phyloP scores from a whole-genome alignment of 228 moss, liverwort and hornwort genomes.

The Sphagnum magellanicum region DNA sequence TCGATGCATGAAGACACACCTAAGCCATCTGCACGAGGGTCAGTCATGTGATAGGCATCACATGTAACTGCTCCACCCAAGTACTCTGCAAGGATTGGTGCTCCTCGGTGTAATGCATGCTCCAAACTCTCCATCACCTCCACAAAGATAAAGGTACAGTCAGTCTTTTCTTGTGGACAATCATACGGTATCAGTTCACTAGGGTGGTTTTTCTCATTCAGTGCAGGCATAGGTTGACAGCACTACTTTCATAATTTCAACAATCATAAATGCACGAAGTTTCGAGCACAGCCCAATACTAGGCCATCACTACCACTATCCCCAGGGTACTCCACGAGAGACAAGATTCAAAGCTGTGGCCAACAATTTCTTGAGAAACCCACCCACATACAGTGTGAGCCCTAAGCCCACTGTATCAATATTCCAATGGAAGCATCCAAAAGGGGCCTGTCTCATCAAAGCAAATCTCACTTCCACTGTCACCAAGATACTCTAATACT shows the following conservation, averaged over 20 bases:
- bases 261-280: not conserved
- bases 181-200: not conserved
- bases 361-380: too few relatives aligned
- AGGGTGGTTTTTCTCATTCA: not conserved
- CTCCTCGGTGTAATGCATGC: slow-evolving; percentile 20
- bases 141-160: not conserved
- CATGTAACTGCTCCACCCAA: slow-evolving; percentile 20
- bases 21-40: slow-evolving; percentile 16
- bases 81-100: slow-evolving; percentile 13
- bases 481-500: too few relatives aligned
- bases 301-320: slow-evolving; percentile 10
- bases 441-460: too few relatives aligned
- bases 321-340: slow-evolving; percentile 1
- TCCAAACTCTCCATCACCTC: slow-evolving; percentile 19
- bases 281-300: slow-evolving; percentile 12
- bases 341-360: too few relatives aligned
- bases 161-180: too few relatives aligned
- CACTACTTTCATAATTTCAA: too few relatives aligned
- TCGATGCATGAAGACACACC: slow-evolving; percentile 19
- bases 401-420: too few relatives aligned
- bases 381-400: too few relatives aligned
- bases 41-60: slow-evolving; percentile 25
- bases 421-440: too few relatives aligned
- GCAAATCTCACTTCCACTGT: too few relatives aligned
- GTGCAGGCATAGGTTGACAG: not conserved